These are phyloP conservation scores for Boletus subparvulus DNA, from an alignment of 768 basidiomycete species.

Conservation along the genomic window DNA sequence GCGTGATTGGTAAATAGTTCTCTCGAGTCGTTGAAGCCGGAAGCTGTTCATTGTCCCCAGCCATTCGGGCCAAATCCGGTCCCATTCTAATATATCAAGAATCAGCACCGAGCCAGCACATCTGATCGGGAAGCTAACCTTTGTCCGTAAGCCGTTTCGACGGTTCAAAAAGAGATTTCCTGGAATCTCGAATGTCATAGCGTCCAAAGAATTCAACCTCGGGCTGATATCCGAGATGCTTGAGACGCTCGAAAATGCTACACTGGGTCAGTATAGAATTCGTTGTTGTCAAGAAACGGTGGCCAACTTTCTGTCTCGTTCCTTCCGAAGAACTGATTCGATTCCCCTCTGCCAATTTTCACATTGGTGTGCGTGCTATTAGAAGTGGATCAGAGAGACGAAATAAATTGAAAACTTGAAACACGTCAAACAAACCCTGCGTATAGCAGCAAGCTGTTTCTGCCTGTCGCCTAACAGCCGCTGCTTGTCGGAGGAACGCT, in stretches of 20 bases:
- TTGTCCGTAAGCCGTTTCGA: conserved; percentile 7
- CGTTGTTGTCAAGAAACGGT: too few species aligned
- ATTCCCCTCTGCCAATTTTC: not conserved
- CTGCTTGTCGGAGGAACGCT: not conserved
- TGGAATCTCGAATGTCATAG: not conserved
- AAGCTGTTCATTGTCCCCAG: not conserved
- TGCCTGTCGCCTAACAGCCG: not conserved
- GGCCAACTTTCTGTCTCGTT: not conserved
- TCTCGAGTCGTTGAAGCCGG: not conserved
- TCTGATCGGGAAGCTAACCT: conserved; percentile 1
- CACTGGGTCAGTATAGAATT: not conserved
- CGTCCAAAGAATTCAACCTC: not conserved
- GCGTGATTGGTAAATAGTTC: not conserved
- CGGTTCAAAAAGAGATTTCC: not conserved
- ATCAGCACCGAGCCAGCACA: not conserved
- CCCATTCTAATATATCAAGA: conserved; percentile 4
- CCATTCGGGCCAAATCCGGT: not conserved
- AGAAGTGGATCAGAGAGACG: not conserved
- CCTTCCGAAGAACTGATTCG: not conserved
- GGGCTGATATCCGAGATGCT: not conserved
- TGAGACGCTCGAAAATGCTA: conserved; percentile 8
- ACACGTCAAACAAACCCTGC: not conserved
- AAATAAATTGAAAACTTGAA: too few species aligned
- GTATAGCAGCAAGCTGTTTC: not conserved
- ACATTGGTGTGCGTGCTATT: conserved; percentile 7